Conservation (phyloP, 148 eudicot species). For the Gaultheria prostrata region DNA sequence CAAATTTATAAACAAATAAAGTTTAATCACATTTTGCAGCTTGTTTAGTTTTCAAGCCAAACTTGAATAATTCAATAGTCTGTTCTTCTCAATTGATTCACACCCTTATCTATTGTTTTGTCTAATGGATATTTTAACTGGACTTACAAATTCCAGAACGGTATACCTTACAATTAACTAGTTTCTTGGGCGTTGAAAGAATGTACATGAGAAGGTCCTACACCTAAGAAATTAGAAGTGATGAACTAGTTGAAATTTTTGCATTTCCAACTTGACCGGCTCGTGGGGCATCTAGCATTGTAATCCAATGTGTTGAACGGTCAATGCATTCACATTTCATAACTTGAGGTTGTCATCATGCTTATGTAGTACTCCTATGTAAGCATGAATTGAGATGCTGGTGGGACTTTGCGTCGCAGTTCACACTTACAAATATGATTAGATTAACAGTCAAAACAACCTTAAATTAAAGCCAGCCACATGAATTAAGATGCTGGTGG, state of each 20-base stretch:
- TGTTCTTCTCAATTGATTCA: too few species aligned
- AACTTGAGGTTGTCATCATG: too few species aligned
- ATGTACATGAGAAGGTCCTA: not conserved
- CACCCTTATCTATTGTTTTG: too few species aligned
- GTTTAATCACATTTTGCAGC: not conserved
- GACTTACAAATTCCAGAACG: too few species aligned
- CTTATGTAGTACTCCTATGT: too few species aligned
- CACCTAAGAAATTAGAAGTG: not conserved
- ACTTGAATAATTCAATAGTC: not conserved
- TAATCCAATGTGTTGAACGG: not conserved
- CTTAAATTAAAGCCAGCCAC: not conserved
- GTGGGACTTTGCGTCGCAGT: not conserved
- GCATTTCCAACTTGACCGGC: not conserved
- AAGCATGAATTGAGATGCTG: too few species aligned
- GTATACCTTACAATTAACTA: too few species aligned
- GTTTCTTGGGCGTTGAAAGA: not conserved
- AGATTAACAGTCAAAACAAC: too few species aligned
- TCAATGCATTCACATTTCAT: not conserved
- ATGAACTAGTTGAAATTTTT: too few species aligned
- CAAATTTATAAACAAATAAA: too few species aligned
- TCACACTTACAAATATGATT: not conserved
- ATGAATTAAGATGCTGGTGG: not conserved
- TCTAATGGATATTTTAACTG: too few species aligned
- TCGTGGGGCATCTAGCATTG: not conserved
- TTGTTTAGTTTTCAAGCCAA: not conserved